Evolutionary conservation across 106 monocot species (phyloP).

Genomic region (Phalaenopsis equestris): DNA sequence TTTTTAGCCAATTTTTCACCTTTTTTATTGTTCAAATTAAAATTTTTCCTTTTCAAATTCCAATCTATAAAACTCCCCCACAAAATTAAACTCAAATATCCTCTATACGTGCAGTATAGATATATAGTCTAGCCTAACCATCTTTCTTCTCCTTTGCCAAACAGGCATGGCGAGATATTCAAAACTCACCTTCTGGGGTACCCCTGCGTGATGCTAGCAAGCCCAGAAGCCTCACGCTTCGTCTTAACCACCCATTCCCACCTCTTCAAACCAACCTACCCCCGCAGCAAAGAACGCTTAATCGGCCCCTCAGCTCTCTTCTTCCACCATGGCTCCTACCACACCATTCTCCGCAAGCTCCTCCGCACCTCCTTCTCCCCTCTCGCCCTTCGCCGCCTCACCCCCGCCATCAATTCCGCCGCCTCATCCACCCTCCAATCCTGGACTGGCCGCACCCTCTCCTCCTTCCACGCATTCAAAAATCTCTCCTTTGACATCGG

Average conservation of each 20-base stretch:
- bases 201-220: conserved; percentile 71
- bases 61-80: too few relatives aligned
- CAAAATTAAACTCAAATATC: too few relatives aligned
- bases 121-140: too few relatives aligned
- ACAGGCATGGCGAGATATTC: conserved; percentile 63
- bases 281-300: conserved; percentile 66
- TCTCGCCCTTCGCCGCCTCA: conserved; percentile 32
- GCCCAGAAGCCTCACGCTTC: conserved; percentile 66
- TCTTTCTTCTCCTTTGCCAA: too few relatives aligned
- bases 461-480: conserved; percentile 24
- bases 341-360: conserved; percentile 37
- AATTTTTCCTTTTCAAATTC: too few relatives aligned
- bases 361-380: conserved; percentile 41
- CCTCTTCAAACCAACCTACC: conserved; percentile 74
- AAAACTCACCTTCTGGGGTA: conserved; percentile 63
- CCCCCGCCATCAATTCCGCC: conserved; percentile 30
- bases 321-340: conserved; percentile 83
- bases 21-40: too few relatives aligned
- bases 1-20: too few relatives aligned
- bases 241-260: conserved; percentile 51
- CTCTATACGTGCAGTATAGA: neutral
- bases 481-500: conserved; percentile 63
- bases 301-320: conserved; percentile 73
- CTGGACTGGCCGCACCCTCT: conserved; percentile 25
- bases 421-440: conserved; percentile 24